Percentiles rank a stretch among this genome's conserved stretches.
phyloP scores from a whole-genome alignment of 495 filamentous ascomycete species.

The Talaromyces adpressus region DNA sequence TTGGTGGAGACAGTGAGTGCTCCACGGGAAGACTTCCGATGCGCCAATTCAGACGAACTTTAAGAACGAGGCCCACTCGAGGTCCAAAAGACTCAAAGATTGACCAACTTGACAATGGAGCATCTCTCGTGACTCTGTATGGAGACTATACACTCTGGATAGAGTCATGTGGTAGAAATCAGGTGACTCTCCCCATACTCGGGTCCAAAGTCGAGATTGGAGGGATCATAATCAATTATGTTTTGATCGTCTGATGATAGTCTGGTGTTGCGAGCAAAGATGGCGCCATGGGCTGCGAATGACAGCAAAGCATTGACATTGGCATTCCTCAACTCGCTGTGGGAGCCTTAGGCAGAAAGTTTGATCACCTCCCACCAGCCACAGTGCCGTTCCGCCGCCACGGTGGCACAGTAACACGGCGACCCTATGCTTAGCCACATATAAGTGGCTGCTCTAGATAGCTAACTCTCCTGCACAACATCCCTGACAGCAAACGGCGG shows the following conservation, averaged over 20 bases:
- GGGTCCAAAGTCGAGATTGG: neutral
- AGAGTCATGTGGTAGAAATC: neutral
- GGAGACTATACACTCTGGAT: neutral
- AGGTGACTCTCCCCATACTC: neutral
- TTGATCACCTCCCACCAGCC: neutral
- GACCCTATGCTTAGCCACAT: neutral
- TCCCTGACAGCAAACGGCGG: neutral
- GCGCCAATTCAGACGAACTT: neutral
- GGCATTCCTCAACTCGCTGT: neutral
- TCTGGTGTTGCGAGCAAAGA: neutral
- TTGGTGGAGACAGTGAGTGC: neutral
- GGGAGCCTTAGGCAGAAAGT: neutral
- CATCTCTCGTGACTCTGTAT: neutral
- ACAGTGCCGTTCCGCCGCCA: neutral
- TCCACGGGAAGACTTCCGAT: conserved; percentile 1
- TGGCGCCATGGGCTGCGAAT: neutral
- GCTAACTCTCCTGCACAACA: neutral
- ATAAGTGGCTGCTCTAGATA: neutral
- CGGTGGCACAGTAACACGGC: neutral
- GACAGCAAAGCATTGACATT: neutral
- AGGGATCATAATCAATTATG: neutral
- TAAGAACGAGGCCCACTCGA: neutral
- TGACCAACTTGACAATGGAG: too few relatives aligned
- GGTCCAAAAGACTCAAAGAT: neutral
- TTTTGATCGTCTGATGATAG: neutral